phyloP scores from a whole-genome alignment of 2,329 filamentous ascomycete genomes.

The Macrophomina phaseolina region DNA sequence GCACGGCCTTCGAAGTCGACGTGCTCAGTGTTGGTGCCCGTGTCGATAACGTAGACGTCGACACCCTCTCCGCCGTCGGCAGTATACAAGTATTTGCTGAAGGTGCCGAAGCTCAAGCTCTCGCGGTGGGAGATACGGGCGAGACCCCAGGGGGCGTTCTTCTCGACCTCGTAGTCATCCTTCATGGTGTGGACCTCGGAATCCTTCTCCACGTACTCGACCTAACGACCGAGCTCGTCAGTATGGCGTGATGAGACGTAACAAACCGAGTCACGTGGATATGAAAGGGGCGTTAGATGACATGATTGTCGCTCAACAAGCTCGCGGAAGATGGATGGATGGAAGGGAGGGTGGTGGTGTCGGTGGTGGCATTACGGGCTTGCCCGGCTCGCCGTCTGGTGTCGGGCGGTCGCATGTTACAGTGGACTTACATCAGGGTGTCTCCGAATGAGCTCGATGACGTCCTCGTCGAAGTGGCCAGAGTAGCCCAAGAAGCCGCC shows the following conservation, averaged over 20 bases:
- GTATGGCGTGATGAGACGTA: constrained; percentile 26
- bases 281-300: not conserved
- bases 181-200: constrained; percentile 85
- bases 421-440: constrained; percentile 88
- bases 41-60: constrained; percentile 98
- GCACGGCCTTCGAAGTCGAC: constrained; percentile 98
- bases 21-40: constrained; percentile 90
- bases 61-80: constrained; percentile 93
- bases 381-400: not conserved
- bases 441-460: constrained; percentile 91
- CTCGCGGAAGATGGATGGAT: not conserved
- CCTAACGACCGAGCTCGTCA: constrained; percentile 58
- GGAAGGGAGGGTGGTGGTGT: not conserved
- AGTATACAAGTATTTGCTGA: constrained; percentile 98
- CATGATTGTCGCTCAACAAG: constrained; percentile 30
- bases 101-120: constrained; percentile 83
- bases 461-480: constrained; percentile 91
- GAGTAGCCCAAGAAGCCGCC: constrained; percentile 86
- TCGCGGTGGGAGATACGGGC: constrained; percentile 97
- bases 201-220: constrained; percentile 96
- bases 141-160: constrained; percentile 97
- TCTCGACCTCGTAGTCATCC: constrained; percentile 69
- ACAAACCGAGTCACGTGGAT: constrained; percentile 12
- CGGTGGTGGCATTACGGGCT: not conserved
- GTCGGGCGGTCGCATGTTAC: constrained; percentile 18